Conservation (phyloP, 2,329 filamentous ascomycete genomes). For the Purpureocillium lavendulum region DNA sequence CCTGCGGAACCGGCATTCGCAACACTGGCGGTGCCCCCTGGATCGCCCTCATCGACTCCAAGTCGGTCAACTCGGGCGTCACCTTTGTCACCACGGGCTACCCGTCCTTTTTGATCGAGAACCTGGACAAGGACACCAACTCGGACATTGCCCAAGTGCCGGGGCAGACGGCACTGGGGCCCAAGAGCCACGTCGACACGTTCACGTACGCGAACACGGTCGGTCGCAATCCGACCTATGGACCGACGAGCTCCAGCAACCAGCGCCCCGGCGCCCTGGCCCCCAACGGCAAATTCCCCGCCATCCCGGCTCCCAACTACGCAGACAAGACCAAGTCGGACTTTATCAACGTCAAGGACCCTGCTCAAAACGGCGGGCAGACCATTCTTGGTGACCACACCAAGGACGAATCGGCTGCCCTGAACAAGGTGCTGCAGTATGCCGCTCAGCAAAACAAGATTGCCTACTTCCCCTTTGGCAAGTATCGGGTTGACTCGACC, state of each 20-base stretch:
- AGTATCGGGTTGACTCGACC: constrained; percentile 17
- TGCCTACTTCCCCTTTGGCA: constrained; percentile 20
- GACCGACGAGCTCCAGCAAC: constrained; percentile 19
- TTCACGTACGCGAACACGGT: constrained; percentile 35
- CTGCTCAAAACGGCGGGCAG: constrained; percentile 17
- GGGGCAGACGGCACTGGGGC: constrained; percentile 19
- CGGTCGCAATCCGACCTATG: constrained; percentile 28
- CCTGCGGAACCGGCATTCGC: constrained; percentile 25
- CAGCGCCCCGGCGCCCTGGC: constrained; percentile 25
- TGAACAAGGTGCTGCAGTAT: constrained; percentile 27
- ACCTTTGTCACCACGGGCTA: constrained; percentile 26
- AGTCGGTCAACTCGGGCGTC: constrained; percentile 31
- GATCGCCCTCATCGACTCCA: constrained; percentile 31
- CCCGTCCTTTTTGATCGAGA: constrained; percentile 34
- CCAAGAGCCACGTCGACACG: constrained; percentile 24
- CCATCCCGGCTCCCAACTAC: constrained; percentile 30
- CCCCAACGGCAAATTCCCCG: constrained; percentile 26
- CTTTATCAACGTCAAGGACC: constrained; percentile 28
- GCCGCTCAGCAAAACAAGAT: constrained; percentile 23
- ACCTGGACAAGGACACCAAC: constrained; percentile 30
- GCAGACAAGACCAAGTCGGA: constrained; percentile 19
- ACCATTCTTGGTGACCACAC: constrained; percentile 28
- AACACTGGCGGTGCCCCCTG: constrained; percentile 28
- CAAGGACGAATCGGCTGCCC: constrained; percentile 24
- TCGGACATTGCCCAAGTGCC: constrained; percentile 25